A percentile compares a stretch with the other conserved stretches of the same genome.
These are phyloP conservation scores for Xylariomycetidae sp. DNA, from an alignment of 2,329 filamentous ascomycete species.

Conservation along the genomic window DNA sequence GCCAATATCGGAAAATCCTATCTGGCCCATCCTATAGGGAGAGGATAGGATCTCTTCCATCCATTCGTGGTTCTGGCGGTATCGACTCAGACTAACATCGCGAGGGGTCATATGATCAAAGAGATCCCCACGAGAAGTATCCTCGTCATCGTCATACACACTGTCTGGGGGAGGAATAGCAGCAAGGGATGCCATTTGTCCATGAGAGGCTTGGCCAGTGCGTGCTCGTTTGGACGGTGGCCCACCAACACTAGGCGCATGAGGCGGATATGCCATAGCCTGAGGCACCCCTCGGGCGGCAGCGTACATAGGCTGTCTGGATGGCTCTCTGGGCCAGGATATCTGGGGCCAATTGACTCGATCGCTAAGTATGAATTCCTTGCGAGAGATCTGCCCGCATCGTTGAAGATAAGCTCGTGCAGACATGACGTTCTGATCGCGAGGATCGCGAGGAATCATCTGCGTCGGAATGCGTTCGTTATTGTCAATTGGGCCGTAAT, in stretches of 20 bases:
- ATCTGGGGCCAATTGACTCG: slow-evolving; percentile 86
- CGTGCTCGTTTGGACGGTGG: slow-evolving; percentile 53
- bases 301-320: slow-evolving; percentile 47
- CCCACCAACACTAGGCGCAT: slow-evolving; percentile 36
- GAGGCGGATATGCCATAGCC: slow-evolving; percentile 58
- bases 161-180: slow-evolving; percentile 36
- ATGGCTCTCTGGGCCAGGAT: slow-evolving; percentile 56
- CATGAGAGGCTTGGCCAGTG: slow-evolving; percentile 37
- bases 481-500: slow-evolving; percentile 76
- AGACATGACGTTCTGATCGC: slow-evolving; percentile 55
- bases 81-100: slow-evolving; percentile 82
- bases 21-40: slow-evolving; percentile 79
- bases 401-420: slow-evolving; percentile 62
- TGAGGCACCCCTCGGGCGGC: slow-evolving; percentile 49
- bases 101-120: slow-evolving; percentile 86
- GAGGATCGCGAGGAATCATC: slow-evolving; percentile 60
- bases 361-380: slow-evolving; percentile 93
- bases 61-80: slow-evolving; percentile 96
- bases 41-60: slow-evolving; percentile 97
- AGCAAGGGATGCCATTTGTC: slow-evolving; percentile 33
- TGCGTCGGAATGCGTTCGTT: slow-evolving; percentile 67
- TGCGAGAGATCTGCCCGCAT: slow-evolving; percentile 77
- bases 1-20: slow-evolving; percentile 81
- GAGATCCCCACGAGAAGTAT: slow-evolving; percentile 79
- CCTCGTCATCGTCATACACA: slow-evolving; percentile 80